Percentiles rank a stretch among this genome's conserved stretches.
Conservation (phyloP, 1,139 yeast species). For the Hemisphaericaspora xylanilytica region DNA sequence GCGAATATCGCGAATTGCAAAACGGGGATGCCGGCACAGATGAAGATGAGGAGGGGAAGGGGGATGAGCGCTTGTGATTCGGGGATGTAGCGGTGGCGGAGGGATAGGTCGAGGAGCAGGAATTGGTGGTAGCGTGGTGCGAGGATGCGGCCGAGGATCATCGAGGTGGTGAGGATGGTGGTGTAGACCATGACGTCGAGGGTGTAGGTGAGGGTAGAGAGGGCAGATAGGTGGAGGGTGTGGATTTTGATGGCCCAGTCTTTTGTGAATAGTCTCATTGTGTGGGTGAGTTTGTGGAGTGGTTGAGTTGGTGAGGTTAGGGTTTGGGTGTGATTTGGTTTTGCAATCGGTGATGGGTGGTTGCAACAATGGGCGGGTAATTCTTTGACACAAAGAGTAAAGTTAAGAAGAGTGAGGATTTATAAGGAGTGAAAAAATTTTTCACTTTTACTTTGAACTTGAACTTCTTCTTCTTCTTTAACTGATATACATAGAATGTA, state of each 20-base stretch:
- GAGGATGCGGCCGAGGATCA: slow-evolving; percentile 31
- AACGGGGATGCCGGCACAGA: slow-evolving; percentile 34
- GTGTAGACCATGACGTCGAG: slow-evolving; percentile 36
- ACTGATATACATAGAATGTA: no score
- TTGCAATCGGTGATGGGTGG: neutral
- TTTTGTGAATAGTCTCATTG: slow-evolving; percentile 3
- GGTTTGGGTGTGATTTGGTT: neutral
- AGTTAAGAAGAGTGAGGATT: no score
- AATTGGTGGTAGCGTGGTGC: slow-evolving; percentile 45
- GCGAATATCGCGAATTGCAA: slow-evolving; percentile 25
- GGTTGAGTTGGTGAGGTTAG: no score
- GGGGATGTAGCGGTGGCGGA: slow-evolving; percentile 33
- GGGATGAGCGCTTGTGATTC: slow-evolving; percentile 36
- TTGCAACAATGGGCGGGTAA: slow-evolving; percentile 1
- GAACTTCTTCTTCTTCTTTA: no score
- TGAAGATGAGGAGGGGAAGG: slow-evolving; percentile 24
- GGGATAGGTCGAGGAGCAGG: slow-evolving; percentile 27
- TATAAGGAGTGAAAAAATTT: neutral
- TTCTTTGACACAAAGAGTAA: neutral
- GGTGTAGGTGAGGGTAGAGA: slow-evolving; percentile 31
- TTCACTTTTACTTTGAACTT: no score
- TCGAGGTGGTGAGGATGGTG: slow-evolving; percentile 20
- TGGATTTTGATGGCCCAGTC: slow-evolving; percentile 14
- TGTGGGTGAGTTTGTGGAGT: neutral
- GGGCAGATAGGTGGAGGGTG: slow-evolving; percentile 19